phyloP scores from a whole-genome alignment of 805 yeast species.

The Ogataea methylovora region DNA sequence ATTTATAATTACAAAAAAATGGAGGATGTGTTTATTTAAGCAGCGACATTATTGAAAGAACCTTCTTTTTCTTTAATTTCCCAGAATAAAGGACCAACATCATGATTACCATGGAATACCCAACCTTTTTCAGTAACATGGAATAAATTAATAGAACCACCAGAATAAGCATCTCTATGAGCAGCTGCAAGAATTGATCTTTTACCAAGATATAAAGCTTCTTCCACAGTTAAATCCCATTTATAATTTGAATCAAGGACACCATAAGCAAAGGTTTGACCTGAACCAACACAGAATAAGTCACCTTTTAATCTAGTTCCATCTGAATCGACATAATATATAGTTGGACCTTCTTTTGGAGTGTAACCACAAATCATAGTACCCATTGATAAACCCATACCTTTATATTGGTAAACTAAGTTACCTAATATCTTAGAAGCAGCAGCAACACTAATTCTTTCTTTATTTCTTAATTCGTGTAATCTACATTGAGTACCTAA shows the following conservation, averaged over 20 bases:
- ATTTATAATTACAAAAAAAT: not conserved
- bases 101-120: slow-evolving; percentile 92
- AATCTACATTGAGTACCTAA: slow-evolving; percentile 92
- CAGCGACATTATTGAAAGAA: slow-evolving; percentile 77
- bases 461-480: slow-evolving; percentile 90
- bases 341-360: slow-evolving; percentile 89
- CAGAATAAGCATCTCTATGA: slow-evolving; percentile 96
- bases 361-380: slow-evolving; percentile 98
- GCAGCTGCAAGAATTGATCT: slow-evolving; percentile 96
- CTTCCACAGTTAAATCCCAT: slow-evolving; percentile 91
- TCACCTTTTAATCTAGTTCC: slow-evolving; percentile 95
- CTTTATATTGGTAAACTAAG: slow-evolving; percentile 88
- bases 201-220: slow-evolving; percentile 89
- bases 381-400: slow-evolving; percentile 98
- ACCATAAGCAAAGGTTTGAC: slow-evolving; percentile 99
- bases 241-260: slow-evolving; percentile 87
- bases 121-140: slow-evolving; percentile 94
- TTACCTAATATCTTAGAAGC: slow-evolving; percentile 91
- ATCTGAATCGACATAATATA: slow-evolving; percentile 94
- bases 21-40: slow-evolving; percentile 17
- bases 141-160: slow-evolving; percentile 90
- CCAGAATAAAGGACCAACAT: slow-evolving; percentile 89
- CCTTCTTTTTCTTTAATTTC: slow-evolving; percentile 81
- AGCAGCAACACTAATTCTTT: slow-evolving; percentile 92
- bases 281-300: slow-evolving; percentile 95